A percentile compares a stretch with the other conserved stretches of the same genome.
Evolutionary conservation across 805 yeast species (phyloP).

Genomic region (Candida schatavii): DNA sequence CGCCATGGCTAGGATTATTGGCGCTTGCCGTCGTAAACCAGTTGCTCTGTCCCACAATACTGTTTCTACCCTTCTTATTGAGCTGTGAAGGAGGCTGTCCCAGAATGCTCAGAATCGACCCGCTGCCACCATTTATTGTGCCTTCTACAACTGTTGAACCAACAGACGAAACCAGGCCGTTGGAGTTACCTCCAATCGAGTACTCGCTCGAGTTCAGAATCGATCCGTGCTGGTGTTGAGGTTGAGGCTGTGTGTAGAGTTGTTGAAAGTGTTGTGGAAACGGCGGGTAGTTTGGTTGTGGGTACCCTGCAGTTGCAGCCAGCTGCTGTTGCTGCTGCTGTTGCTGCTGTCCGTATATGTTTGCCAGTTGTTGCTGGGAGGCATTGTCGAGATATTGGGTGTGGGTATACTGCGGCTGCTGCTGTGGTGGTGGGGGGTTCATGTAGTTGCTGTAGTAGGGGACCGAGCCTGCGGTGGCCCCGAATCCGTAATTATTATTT

Average conservation of each 20-base stretch:
- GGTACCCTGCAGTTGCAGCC: not conserved
- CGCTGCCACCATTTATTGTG: not conserved
- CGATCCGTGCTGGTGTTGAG: constrained; percentile 7
- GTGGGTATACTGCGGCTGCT: constrained; percentile 6
- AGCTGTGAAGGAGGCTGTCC: constrained; percentile 2
- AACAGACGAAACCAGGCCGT: constrained; percentile 10
- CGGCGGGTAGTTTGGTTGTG: constrained; percentile 8
- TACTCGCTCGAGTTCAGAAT: constrained; percentile 12
- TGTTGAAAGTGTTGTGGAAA: constrained; percentile 12
- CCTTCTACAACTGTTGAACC: constrained; percentile 6
- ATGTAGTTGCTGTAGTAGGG: constrained; percentile 3
- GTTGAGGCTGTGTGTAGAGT: constrained; percentile 6
- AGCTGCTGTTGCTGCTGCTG: constrained; percentile 3
- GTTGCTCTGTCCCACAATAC: constrained; percentile 1
- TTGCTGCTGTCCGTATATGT: constrained; percentile 3
- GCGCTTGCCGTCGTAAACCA: constrained; percentile 5
- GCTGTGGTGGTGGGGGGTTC: constrained; percentile 9
- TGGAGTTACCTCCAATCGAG: constrained; percentile 9
- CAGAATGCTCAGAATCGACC: not conserved
- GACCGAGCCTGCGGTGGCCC: constrained; percentile 2
- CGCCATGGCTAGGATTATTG: constrained; percentile 2
- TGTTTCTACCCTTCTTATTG: constrained; percentile 1
- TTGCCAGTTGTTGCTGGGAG: constrained; percentile 9
- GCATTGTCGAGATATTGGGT: constrained; percentile 2
- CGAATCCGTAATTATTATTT: constrained; percentile 1